Conservation (phyloP, 164 flowering plant genomes). For the Tinospora cordifolia region DNA sequence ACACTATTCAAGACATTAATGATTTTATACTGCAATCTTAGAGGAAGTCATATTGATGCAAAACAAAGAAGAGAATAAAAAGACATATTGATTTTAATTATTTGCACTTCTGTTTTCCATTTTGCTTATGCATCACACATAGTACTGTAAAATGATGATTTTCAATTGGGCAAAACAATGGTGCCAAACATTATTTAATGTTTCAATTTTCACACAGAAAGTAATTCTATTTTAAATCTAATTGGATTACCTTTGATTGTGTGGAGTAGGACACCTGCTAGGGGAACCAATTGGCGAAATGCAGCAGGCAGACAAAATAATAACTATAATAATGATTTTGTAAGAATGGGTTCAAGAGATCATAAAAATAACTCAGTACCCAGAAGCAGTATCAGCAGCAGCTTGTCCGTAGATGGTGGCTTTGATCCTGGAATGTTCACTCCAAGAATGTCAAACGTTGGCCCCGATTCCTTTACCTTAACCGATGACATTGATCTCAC, state of each 20-base stretch:
- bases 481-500: conserved; percentile 25
- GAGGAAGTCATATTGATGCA: no score
- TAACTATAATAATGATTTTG: not conserved
- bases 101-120: no score
- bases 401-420: conserved; percentile 18
- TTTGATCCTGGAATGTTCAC: conserved; percentile 6
- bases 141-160: no score
- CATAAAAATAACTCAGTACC: not conserved
- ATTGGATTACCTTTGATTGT: not conserved
- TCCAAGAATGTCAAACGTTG: conserved; percentile 11
- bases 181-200: not conserved
- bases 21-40: no score
- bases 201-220: not conserved
- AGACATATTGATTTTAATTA: not conserved
- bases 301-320: not conserved
- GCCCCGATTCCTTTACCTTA: conserved; percentile 17
- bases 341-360: not conserved
- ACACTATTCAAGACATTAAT: not conserved
- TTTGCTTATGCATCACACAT: no score
- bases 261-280: conserved; percentile 1
- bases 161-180: no score
- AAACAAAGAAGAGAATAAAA: not conserved
- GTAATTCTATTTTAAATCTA: not conserved
- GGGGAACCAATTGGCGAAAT: not conserved
- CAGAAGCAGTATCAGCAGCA: conserved; percentile 19